These are phyloP conservation scores for Volvariella surrecta DNA, from an alignment of 1,284 basidiomycete genomes.

Conservation along the genomic window DNA sequence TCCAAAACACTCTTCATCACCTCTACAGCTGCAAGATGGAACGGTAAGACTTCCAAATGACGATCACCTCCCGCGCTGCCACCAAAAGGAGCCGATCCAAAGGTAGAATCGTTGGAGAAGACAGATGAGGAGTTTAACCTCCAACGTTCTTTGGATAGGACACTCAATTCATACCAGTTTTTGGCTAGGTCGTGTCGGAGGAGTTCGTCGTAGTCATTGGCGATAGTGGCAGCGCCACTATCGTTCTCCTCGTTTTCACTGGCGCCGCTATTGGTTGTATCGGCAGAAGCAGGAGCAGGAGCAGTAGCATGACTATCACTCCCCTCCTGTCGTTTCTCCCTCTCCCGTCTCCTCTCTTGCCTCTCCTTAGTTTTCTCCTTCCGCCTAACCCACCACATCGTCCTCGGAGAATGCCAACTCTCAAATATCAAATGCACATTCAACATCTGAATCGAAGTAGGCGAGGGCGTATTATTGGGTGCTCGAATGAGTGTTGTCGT, in stretches of 20 bases:
- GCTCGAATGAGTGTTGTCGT: too few species aligned
- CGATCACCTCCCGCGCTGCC: too few species aligned
- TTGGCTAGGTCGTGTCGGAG: background rate
- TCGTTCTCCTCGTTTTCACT: slow-evolving; percentile 6
- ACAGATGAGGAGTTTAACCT: slow-evolving; percentile 36
- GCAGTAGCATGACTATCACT: slow-evolving; percentile 13
- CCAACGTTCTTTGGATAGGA: slow-evolving; percentile 48
- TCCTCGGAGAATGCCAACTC: background rate
- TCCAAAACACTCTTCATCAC: slow-evolving; percentile 71
- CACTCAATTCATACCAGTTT: slow-evolving; percentile 58
- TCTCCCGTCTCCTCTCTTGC: slow-evolving; percentile 21
- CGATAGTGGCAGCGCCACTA: slow-evolving; percentile 11
- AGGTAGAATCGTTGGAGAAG: too few species aligned
- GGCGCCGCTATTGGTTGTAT: slow-evolving; percentile 10
- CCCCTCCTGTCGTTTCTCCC: slow-evolving; percentile 20
- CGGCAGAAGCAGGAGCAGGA: slow-evolving; percentile 8
- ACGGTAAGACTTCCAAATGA: background rate
- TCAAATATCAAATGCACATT: too few species aligned
- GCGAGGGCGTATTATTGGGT: too few species aligned
- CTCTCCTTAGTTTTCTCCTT: slow-evolving; percentile 51
- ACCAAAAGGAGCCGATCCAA: too few species aligned
- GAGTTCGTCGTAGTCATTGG: slow-evolving; percentile 18
- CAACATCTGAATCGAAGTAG: too few species aligned
- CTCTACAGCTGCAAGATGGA: slow-evolving; percentile 61
- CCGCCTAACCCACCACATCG: slow-evolving; percentile 39